phyloP scores from a whole-genome alignment of 305 asterid species.

The Petunia hybrid region DNA sequence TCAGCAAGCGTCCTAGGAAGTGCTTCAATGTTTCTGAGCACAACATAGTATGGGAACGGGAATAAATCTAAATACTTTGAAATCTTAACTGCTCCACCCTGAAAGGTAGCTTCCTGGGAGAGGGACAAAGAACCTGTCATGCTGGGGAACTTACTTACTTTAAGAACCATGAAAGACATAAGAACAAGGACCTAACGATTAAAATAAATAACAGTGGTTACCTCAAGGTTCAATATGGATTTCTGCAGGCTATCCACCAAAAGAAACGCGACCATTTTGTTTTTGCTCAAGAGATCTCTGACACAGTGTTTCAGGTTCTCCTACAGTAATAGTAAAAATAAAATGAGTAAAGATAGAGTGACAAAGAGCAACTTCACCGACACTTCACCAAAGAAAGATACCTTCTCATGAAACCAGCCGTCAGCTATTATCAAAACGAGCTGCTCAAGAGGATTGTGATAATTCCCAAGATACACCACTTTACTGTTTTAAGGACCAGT shows the following conservation, averaged over 20 bases:
- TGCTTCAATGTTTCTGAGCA: conserved; percentile 82
- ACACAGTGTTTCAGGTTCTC: conserved; percentile 70
- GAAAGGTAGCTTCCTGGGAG: conserved; percentile 66
- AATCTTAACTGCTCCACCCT: conserved; percentile 47
- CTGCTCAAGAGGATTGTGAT: conserved; percentile 95
- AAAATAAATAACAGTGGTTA: conserved; percentile 33
- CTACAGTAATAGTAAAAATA: conserved; percentile 42
- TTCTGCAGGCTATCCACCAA: conserved; percentile 78
- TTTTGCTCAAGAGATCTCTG: conserved; percentile 72
- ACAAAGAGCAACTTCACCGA: conserved; percentile 9
- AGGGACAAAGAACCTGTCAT: conserved; percentile 3
- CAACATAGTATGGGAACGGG: conserved; percentile 90
- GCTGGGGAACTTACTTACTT: conserved; percentile 12
- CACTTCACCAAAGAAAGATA: conserved; percentile 35
- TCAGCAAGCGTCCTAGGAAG: conserved; percentile 94
- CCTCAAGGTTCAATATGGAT: conserved; percentile 70
- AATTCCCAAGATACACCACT: no score
- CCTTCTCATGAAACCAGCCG: conserved; percentile 92
- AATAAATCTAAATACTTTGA: conserved; percentile 75
- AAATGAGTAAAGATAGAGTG: neutral
- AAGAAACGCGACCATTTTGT: conserved; percentile 89
- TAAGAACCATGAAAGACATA: conserved; percentile 8
- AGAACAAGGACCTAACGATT: neutral
- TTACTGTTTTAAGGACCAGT: no score
- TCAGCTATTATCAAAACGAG: conserved; percentile 95